Conservation (phyloP, 768 basidiomycete genomes). For the Leccinum longicurvipes region DNA sequence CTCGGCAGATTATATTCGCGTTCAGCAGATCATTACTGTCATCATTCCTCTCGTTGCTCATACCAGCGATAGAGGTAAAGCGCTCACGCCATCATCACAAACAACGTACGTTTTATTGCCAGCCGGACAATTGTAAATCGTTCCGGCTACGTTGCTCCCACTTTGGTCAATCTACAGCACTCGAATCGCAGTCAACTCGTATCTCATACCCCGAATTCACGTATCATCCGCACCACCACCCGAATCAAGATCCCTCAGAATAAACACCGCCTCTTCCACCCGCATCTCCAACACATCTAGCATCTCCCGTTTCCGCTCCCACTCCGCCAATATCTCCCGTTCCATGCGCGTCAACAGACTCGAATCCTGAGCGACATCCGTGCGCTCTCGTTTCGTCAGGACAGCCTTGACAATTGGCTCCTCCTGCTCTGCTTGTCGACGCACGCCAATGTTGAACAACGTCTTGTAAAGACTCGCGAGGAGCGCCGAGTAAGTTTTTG, state of each 20-base stretch:
- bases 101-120: too few species aligned
- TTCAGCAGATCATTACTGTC: too few species aligned
- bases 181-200: too few species aligned
- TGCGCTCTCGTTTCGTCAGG: slow-evolving; percentile 76
- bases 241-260: slow-evolving; percentile 74
- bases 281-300: slow-evolving; percentile 78
- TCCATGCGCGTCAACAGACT: slow-evolving; percentile 70
- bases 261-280: slow-evolving; percentile 85
- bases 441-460: slow-evolving; percentile 76
- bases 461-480: slow-evolving; percentile 85
- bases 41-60: too few species aligned
- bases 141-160: too few species aligned
- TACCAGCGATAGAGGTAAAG: too few species aligned
- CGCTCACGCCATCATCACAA: too few species aligned
- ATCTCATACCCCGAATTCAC: slow-evolving; percentile 12
- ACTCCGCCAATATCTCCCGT: slow-evolving; percentile 65
- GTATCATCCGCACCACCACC: slow-evolving; percentile 47
- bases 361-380: slow-evolving; percentile 79
- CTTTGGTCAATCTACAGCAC: too few species aligned
- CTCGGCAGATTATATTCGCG: too few species aligned
- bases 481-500: slow-evolving; percentile 76
- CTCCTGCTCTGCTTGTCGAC: slow-evolving; percentile 72
- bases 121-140: too few species aligned
- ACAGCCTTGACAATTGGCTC: slow-evolving; percentile 63
- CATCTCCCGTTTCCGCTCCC: slow-evolving; percentile 73